phyloP scores from a whole-genome alignment of 2,329 filamentous ascomycete genomes.

The Pseudopithomyces chartarum region DNA sequence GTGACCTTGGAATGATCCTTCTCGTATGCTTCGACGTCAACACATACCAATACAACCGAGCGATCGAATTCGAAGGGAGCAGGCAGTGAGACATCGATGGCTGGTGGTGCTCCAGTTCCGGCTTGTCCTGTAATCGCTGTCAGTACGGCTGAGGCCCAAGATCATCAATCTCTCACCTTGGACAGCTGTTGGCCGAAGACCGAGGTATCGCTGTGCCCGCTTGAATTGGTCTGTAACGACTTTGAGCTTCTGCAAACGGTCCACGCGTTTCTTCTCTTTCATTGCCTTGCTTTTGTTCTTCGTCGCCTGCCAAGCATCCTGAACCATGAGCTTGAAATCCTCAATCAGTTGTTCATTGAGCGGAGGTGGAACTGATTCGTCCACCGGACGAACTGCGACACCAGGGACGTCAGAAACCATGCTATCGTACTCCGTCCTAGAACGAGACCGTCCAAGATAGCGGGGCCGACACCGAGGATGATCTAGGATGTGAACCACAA shows the following conservation, averaged over 20 bases:
- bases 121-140: neutral
- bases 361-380: conserved; percentile 25
- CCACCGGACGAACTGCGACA: conserved; percentile 14
- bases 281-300: conserved; percentile 55
- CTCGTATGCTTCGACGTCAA: conserved; percentile 88
- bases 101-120: conserved; percentile 6
- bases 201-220: conserved; percentile 72
- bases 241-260: conserved; percentile 57
- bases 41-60: conserved; percentile 69
- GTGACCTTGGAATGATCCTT: conserved; percentile 69
- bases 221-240: conserved; percentile 62
- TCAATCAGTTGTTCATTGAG: conserved; percentile 47
- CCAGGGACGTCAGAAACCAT: conserved; percentile 33
- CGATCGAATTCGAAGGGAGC: conserved; percentile 49
- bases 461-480: conserved; percentile 67
- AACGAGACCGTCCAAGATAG: conserved; percentile 66
- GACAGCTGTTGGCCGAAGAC: conserved; percentile 57
- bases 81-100: conserved; percentile 23
- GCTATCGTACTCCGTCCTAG: conserved; percentile 50
- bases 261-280: conserved; percentile 57
- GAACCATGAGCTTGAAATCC: conserved; percentile 61
- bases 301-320: conserved; percentile 55
- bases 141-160: too few relatives aligned
- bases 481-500: conserved; percentile 66
- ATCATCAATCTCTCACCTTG: conserved; percentile 14